Conservation (phyloP, 345 rosid genomes). For the Arabis hirsuta region DNA sequence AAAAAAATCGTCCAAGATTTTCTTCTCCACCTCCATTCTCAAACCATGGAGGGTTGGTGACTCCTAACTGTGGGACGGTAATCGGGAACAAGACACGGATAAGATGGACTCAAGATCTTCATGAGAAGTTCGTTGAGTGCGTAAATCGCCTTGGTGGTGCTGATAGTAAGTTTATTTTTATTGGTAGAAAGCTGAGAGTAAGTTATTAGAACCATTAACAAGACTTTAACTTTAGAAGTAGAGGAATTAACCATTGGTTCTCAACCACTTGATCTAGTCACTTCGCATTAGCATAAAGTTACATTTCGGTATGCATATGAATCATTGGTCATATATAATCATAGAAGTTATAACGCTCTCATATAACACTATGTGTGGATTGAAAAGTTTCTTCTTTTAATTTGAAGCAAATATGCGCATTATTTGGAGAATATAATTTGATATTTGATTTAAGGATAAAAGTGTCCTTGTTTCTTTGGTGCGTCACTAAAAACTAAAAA, state of each 20-base stretch:
- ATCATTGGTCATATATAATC: constrained; percentile 5
- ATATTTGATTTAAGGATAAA: constrained; percentile 5
- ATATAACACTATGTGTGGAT: constrained; percentile 16
- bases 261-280: constrained; percentile 7
- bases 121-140: constrained; percentile 80
- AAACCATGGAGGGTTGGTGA: constrained; percentile 27
- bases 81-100: constrained; percentile 59
- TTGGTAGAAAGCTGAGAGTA: constrained; percentile 76
- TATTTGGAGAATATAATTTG: background rate
- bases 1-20: constrained; percentile 30
- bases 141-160: constrained; percentile 83
- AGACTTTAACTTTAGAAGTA: constrained; percentile 5
- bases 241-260: constrained; percentile 10
- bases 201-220: constrained; percentile 32
- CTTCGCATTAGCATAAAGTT: constrained; percentile 27
- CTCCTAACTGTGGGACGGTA: constrained; percentile 29
- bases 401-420: constrained; percentile 7
- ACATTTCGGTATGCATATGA: constrained; percentile 20
- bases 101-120: constrained; percentile 92
- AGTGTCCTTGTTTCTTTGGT: constrained; percentile 7
- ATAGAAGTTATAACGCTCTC: constrained; percentile 14
- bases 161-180: constrained; percentile 69
- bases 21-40: constrained; percentile 28
- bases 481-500: constrained; percentile 36
- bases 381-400: constrained; percentile 1